These are phyloP conservation scores for Diaporthe citrichinensis DNA, from an alignment of 2,329 filamentous ascomycete genomes.

Conservation along the genomic window DNA sequence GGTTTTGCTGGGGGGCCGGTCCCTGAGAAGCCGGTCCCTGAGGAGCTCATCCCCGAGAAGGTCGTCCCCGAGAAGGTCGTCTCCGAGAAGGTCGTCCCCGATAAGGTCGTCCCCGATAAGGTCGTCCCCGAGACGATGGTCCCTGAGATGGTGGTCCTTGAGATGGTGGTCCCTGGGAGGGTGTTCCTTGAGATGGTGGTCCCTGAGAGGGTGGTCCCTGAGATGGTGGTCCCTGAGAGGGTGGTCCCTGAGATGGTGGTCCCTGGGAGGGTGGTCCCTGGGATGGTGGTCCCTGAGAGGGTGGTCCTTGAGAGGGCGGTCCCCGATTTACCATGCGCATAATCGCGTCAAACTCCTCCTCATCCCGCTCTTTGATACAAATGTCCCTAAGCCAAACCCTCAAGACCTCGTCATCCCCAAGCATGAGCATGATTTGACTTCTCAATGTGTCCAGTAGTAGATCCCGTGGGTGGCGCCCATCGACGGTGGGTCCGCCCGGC, in stretches of 20 bases:
- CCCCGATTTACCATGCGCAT: neutral
- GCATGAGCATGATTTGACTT: neutral
- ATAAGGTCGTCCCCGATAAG: neutral
- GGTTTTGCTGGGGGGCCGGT: neutral
- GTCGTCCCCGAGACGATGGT: too few species aligned
- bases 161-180: neutral
- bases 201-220: neutral
- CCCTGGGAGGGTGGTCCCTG: neutral
- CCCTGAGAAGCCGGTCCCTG: neutral
- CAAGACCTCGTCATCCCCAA: neutral
- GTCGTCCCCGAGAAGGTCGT: too few species aligned
- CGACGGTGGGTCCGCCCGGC: neutral
- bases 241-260: too few species aligned
- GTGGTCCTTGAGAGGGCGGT: neutral
- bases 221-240: neutral
- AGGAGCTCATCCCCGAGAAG: too few species aligned
- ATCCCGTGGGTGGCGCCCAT: neutral
- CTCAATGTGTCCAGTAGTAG: neutral
- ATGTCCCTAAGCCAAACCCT: neutral
- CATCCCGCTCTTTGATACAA: neutral
- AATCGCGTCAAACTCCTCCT: neutral
- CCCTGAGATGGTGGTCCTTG: neutral
- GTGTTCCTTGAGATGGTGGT: too few species aligned
- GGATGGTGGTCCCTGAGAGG: too few species aligned
- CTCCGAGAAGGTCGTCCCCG: neutral